These are phyloP conservation scores for Panellus pusillus DNA, from an alignment of 768 basidiomycete species.

Conservation along the genomic window DNA sequence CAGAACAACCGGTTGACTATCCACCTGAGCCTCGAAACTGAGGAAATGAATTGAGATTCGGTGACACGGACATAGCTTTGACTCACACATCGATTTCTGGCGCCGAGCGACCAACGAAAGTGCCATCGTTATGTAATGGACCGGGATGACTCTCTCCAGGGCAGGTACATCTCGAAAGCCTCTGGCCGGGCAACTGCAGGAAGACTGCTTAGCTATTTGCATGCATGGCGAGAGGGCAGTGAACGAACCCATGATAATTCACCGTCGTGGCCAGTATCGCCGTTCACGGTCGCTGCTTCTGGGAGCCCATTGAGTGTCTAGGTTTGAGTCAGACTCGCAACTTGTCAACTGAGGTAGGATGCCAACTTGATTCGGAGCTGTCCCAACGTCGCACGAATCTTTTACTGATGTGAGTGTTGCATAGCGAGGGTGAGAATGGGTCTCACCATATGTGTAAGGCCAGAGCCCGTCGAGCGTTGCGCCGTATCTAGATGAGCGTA, in stretches of 20 bases:
- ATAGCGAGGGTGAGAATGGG: neutral
- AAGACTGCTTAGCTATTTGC: too few species aligned
- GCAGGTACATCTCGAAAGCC: constrained; percentile 88
- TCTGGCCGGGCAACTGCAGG: constrained; percentile 68
- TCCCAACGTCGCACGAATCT: constrained; percentile 89
- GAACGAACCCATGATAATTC: constrained; percentile 60
- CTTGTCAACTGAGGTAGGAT: too few species aligned
- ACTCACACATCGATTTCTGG: constrained; percentile 90
- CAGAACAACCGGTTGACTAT: neutral
- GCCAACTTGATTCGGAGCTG: constrained; percentile 59
- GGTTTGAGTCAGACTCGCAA: too few species aligned
- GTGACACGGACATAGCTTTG: neutral
- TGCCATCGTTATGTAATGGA: constrained; percentile 73
- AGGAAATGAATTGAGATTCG: neutral
- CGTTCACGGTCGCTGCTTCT: constrained; percentile 54
- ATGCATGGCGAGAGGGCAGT: too few species aligned
- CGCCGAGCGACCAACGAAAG: constrained; percentile 77
- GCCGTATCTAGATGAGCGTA: constrained; percentile 35
- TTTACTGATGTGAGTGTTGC: constrained; percentile 63
- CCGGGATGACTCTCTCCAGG: constrained; percentile 87
- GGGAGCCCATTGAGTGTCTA: constrained; percentile 66
- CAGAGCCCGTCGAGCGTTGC: constrained; percentile 79
- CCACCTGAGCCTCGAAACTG: constrained; percentile 52
- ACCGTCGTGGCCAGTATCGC: constrained; percentile 52
- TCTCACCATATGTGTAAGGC: constrained; percentile 20